These are phyloP conservation scores for Neopestalotiopsis sp. DNA, from an alignment of 2,329 filamentous ascomycete species.

Conservation along the genomic window DNA sequence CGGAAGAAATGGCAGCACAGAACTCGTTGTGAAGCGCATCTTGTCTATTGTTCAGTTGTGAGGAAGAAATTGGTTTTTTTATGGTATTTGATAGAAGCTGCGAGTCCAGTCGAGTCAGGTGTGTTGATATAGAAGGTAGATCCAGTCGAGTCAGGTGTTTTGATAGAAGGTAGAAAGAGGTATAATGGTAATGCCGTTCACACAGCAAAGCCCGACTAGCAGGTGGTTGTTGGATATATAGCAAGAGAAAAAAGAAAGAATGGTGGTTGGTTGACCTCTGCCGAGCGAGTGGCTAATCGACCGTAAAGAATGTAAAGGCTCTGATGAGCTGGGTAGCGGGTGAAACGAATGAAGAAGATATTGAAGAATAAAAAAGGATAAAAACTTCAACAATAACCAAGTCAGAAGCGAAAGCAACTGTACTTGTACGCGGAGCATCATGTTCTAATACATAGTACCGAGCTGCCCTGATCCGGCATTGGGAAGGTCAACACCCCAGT, in stretches of 20 bases:
- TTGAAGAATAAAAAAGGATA: not conserved
- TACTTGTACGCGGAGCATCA: constrained; percentile 14
- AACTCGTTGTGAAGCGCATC: constrained; percentile 35
- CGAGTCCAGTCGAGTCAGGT: not conserved
- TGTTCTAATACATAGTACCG: constrained; percentile 11
- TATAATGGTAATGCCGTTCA: not conserved
- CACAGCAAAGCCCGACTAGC: constrained; percentile 17
- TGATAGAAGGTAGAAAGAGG: not conserved
- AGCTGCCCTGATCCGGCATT: constrained; percentile 17
- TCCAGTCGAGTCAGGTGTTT: not conserved
- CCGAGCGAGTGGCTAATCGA: constrained; percentile 14
- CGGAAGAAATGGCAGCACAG: constrained; percentile 33
- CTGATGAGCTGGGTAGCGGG: constrained; percentile 4
- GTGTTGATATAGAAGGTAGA: not conserved
- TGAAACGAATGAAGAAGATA: constrained; percentile 10
- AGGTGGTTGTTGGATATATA: constrained; percentile 13
- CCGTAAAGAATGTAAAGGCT: constrained; percentile 19
- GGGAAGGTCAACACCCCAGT: constrained; percentile 4
- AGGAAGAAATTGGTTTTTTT: not conserved
- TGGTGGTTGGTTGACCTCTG: constrained; percentile 6
- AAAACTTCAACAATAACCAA: constrained; percentile 8
- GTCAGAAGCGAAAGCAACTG: constrained; percentile 4
- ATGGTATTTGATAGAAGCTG: constrained; percentile 16
- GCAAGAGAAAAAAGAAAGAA: constrained; percentile 7
- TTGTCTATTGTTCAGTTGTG: constrained; percentile 21